Evolutionary conservation across 2,329 filamentous ascomycete species (phyloP).

Genomic region (Xylariales sp.): DNA sequence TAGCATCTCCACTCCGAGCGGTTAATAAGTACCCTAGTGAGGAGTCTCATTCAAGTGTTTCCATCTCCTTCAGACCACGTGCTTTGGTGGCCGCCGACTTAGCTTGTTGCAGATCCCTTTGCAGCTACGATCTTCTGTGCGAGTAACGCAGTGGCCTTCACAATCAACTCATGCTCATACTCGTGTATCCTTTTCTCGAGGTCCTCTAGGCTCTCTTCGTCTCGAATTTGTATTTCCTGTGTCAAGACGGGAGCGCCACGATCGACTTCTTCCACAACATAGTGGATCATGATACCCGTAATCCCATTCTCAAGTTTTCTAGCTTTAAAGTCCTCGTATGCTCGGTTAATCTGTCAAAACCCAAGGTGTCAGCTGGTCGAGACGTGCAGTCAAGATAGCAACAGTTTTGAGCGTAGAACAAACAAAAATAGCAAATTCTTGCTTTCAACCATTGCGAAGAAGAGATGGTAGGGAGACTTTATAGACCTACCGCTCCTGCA

Average conservation of each 20-base stretch:
- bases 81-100: constrained; percentile 11
- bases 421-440: not conserved
- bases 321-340: constrained; percentile 70
- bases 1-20: constrained; percentile 20
- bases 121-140: constrained; percentile 43
- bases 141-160: constrained; percentile 66
- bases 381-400: not conserved
- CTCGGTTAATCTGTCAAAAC: constrained; percentile 66
- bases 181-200: constrained; percentile 73
- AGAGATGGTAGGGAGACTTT: not conserved
- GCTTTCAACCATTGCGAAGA: not conserved
- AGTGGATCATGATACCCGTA: constrained; percentile 79
- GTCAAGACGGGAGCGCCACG: constrained; percentile 73
- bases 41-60: constrained; percentile 17
- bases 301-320: constrained; percentile 67
- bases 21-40: constrained; percentile 1
- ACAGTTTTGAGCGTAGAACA: not conserved
- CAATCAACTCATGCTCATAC: constrained; percentile 74
- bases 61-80: constrained; percentile 4
- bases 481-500: constrained; percentile 60
- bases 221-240: constrained; percentile 68
- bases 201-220: constrained; percentile 66
- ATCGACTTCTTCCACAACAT: constrained; percentile 77
- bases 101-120: constrained; percentile 39
- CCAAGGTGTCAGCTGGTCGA: constrained; percentile 18